Conservation (phyloP, 106 monocot species). For the Dendrobium chrysotoxum region DNA sequence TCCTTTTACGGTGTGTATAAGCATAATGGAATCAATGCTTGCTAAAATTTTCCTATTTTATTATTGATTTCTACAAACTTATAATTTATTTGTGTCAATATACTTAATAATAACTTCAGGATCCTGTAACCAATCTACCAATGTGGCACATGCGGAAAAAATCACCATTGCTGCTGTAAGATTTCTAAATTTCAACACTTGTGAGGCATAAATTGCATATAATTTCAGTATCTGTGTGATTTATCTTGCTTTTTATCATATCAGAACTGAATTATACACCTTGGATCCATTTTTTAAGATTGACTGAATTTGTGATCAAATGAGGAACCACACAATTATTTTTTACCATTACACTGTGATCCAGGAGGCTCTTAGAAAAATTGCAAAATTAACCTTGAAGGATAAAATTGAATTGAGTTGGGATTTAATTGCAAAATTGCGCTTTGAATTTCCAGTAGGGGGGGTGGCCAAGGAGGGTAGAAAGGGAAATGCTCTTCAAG, state of each 20-base stretch:
- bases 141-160: slow-evolving; percentile 37
- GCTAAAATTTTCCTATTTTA: not conserved
- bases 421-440: not conserved
- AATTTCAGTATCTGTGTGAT: not conserved
- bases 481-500: not conserved
- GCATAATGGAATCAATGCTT: not conserved
- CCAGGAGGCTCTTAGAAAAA: too few species aligned
- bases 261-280: not conserved
- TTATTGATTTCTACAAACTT: not conserved
- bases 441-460: not conserved
- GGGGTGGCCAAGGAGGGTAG: not conserved
- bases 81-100: not conserved
- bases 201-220: not conserved
- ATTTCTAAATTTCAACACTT: slow-evolving; percentile 14
- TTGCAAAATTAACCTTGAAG: too few species aligned
- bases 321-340: too few species aligned
- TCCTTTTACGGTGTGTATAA: slow-evolving; percentile 54
- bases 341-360: too few species aligned
- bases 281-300: not conserved
- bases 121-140: slow-evolving; percentile 88
- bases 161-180: slow-evolving; percentile 87
- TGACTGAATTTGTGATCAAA: not conserved
- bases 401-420: not conserved
- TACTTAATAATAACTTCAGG: slow-evolving; percentile 40
- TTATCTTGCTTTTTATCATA: not conserved